phyloP scores from a whole-genome alignment of 257 asterid genomes.

The Gynochthodes officinalis region DNA sequence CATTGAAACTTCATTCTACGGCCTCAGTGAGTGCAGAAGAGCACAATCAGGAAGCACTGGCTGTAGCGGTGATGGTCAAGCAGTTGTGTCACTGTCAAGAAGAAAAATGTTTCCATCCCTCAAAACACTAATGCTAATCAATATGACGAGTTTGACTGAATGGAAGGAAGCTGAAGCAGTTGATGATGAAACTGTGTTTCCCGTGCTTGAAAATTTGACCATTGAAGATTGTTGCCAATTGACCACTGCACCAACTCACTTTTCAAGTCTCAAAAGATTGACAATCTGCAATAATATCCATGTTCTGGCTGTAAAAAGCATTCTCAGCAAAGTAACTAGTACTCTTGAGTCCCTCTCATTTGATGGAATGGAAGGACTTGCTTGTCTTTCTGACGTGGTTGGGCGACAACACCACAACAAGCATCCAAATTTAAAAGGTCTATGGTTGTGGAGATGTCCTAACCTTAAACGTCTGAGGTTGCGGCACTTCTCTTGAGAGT shows the following conservation, averaged over 20 bases:
- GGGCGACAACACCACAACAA: not conserved
- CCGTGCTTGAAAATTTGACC: slow-evolving; percentile 13
- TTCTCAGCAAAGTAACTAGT: slow-evolving; percentile 13
- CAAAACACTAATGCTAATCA: not conserved
- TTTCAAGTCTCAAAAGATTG: slow-evolving; percentile 20
- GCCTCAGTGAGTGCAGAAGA: not conserved
- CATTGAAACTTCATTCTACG: slow-evolving; percentile 26
- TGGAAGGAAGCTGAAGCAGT: slow-evolving; percentile 18
- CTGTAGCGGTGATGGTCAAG: not conserved
- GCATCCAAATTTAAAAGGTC: not conserved
- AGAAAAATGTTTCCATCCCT: slow-evolving; percentile 25
- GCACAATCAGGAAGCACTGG: not conserved
- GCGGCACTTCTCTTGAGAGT: not conserved
- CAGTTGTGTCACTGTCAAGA: not conserved
- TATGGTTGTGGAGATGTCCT: not conserved
- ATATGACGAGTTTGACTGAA: slow-evolving; percentile 25
- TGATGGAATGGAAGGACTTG: not conserved
- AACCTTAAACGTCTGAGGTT: not conserved
- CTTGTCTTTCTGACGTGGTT: not conserved
- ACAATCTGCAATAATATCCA: not conserved
- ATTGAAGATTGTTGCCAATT: slow-evolving; percentile 1
- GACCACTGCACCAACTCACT: slow-evolving; percentile 24
- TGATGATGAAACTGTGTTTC: slow-evolving; percentile 10
- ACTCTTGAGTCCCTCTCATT: not conserved
- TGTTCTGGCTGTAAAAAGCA: slow-evolving; percentile 10